These are phyloP conservation scores for Triangularia verruculosa DNA, from an alignment of 2,329 filamentous ascomycete genomes.

Conservation along the genomic window DNA sequence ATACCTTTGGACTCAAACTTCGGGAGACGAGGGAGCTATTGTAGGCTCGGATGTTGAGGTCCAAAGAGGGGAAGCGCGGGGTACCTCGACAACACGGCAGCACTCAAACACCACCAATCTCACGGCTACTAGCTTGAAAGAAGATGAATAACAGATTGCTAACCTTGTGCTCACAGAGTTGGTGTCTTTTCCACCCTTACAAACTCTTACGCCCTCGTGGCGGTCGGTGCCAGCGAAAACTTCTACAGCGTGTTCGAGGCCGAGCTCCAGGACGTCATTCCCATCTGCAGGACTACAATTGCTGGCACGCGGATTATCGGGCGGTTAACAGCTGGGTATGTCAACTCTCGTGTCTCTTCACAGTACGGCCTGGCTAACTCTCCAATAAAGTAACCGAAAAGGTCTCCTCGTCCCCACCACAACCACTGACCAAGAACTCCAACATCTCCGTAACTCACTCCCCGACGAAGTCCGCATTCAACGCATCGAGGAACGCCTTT, in stretches of 20 bases:
- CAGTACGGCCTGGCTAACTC: not conserved
- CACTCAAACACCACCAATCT: not conserved
- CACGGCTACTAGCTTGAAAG: not conserved
- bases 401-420: slow-evolving; percentile 93
- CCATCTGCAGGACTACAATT: slow-evolving; percentile 94
- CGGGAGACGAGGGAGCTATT: not conserved
- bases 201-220: slow-evolving; percentile 93
- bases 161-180: slow-evolving; percentile 57
- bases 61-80: slow-evolving; percentile 1
- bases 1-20: slow-evolving; percentile 3
- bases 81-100: not conserved
- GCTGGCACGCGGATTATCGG: slow-evolving; percentile 95
- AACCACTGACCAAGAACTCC: slow-evolving; percentile 96
- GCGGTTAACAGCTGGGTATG: slow-evolving; percentile 85
- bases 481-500: slow-evolving; percentile 94
- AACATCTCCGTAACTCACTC: slow-evolving; percentile 92
- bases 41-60: not conserved
- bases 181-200: slow-evolving; percentile 96
- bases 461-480: slow-evolving; percentile 92
- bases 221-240: slow-evolving; percentile 94
- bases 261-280: slow-evolving; percentile 94
- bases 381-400: slow-evolving; percentile 71
- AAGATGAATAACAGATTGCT: slow-evolving; percentile 3
- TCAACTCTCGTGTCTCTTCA: not conserved
- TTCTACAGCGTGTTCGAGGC: slow-evolving; percentile 99